Conservation (phyloP, 2,329 filamentous ascomycete species). For the Phialocephala subalpina region DNA sequence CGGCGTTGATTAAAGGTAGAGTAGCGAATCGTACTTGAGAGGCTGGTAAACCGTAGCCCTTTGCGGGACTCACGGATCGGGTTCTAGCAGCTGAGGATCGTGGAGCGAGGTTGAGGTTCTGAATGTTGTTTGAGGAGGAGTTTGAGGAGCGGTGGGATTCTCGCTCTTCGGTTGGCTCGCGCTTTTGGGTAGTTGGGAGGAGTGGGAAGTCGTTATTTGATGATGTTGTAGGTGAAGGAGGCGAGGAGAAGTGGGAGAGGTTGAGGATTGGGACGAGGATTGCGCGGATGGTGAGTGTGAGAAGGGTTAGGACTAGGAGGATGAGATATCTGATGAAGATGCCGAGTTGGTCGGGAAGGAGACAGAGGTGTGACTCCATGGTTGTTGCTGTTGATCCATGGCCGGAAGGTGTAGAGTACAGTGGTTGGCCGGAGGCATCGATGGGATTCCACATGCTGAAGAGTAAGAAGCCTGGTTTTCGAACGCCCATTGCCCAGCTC, state of each 20-base stretch:
- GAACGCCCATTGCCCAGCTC: constrained; percentile 95
- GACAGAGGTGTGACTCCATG: constrained; percentile 87
- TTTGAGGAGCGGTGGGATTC: constrained; percentile 34
- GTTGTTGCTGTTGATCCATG: constrained; percentile 58
- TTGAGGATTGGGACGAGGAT: constrained; percentile 63
- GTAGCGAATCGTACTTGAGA: constrained; percentile 34
- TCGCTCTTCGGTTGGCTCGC: constrained; percentile 9
- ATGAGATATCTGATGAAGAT: constrained; percentile 83
- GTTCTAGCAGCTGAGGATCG: constrained; percentile 39
- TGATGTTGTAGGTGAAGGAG: constrained; percentile 10
- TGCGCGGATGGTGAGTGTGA: constrained; percentile 60
- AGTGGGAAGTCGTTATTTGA: constrained; percentile 24
- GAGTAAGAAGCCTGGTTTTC: constrained; percentile 85
- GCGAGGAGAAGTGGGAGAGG: constrained; percentile 45
- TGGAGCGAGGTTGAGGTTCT: constrained; percentile 36
- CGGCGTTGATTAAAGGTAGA: constrained; percentile 28
- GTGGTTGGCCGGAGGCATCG: constrained; percentile 62
- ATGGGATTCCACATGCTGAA: constrained; percentile 93
- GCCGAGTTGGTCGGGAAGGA: constrained; percentile 86
- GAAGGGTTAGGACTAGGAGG: constrained; percentile 62
- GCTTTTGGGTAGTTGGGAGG: constrained; percentile 34
- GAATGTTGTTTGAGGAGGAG: constrained; percentile 38
- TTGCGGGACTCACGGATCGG: constrained; percentile 39
- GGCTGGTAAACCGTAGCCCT: constrained; percentile 40
- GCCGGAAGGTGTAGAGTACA: constrained; percentile 43